Evolutionary conservation across 768 basidiomycete genomes (phyloP).

Genomic region (Pilatotrama ljubarskyi): DNA sequence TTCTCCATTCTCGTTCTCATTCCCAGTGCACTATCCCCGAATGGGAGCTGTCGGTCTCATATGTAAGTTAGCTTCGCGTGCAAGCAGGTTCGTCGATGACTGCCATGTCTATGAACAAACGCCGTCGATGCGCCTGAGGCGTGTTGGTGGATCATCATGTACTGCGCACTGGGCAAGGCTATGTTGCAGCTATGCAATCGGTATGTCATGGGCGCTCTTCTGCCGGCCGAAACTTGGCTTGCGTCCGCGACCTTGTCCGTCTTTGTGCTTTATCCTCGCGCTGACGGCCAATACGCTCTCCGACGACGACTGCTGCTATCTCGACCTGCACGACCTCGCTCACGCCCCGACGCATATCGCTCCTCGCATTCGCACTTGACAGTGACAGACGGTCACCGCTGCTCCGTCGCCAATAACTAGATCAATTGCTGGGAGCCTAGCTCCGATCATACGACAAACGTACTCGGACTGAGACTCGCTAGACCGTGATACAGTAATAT

Average conservation of each 20-base stretch:
- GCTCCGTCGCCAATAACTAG: no score
- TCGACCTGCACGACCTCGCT: background rate
- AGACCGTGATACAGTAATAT: background rate
- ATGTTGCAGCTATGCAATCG: background rate
- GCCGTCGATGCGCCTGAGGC: background rate
- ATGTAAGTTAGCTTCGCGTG: no score
- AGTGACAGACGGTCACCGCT: no score
- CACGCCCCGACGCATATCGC: no score
- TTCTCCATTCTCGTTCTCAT: no score
- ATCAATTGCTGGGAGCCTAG: background rate
- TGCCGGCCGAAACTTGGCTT: conserved; percentile 3
- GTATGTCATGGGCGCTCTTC: conserved; percentile 17
- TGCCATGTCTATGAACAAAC: background rate
- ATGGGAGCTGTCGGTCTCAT: no score
- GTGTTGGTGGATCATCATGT: background rate
- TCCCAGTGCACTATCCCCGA: no score
- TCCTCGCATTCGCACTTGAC: no score
- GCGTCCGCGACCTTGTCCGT: background rate
- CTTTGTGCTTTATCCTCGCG: conserved; percentile 7
- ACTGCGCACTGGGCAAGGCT: background rate
- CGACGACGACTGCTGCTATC: background rate
- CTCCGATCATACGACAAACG: background rate
- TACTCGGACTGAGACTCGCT: background rate
- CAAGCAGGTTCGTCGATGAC: no score
- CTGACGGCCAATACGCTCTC: background rate